Conservation (phyloP, 2,329 filamentous ascomycete genomes). For the Achaetomium macrosporum region DNA sequence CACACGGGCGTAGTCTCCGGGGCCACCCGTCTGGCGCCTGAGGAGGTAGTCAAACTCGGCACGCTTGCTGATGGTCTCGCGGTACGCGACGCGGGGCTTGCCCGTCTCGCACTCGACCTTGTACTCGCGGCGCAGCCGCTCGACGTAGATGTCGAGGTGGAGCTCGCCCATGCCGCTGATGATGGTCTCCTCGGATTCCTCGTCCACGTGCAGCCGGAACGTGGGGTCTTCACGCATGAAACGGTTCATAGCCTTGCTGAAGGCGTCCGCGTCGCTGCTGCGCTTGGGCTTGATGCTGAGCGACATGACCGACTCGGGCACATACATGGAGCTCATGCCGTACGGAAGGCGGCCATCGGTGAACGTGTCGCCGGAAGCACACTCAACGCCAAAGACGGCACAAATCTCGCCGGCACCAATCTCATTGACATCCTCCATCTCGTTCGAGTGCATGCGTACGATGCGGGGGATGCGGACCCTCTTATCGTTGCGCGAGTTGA, state of each 20-base stretch:
- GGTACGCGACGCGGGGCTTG: conserved; percentile 92
- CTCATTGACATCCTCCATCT: conserved; percentile 94
- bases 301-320: conserved; percentile 96
- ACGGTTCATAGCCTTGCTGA: conserved; percentile 97
- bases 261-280: conserved; percentile 85
- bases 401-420: conserved; percentile 97
- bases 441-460: conserved; percentile 98
- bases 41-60: conserved; percentile 88
- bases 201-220: conserved; percentile 88
- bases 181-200: conserved; percentile 91
- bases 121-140: conserved; percentile 95
- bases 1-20: conserved; percentile 92
- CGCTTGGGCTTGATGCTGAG: conserved; percentile 96
- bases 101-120: conserved; percentile 94
- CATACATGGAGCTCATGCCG: conserved; percentile 96
- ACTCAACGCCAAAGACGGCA: conserved; percentile 96
- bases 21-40: conserved; percentile 92
- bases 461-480: conserved; percentile 96
- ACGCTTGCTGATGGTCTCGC: conserved; percentile 78
- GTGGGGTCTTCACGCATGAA: conserved; percentile 98
- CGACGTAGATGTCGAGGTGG: conserved; percentile 94
- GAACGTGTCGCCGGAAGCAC: conserved; percentile 95
- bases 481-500: conserved; percentile 90
- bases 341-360: conserved; percentile 90
- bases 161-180: conserved; percentile 98